Conservation (phyloP, 495 filamentous ascomycete species). For the Hyaloscypha variabilis region DNA sequence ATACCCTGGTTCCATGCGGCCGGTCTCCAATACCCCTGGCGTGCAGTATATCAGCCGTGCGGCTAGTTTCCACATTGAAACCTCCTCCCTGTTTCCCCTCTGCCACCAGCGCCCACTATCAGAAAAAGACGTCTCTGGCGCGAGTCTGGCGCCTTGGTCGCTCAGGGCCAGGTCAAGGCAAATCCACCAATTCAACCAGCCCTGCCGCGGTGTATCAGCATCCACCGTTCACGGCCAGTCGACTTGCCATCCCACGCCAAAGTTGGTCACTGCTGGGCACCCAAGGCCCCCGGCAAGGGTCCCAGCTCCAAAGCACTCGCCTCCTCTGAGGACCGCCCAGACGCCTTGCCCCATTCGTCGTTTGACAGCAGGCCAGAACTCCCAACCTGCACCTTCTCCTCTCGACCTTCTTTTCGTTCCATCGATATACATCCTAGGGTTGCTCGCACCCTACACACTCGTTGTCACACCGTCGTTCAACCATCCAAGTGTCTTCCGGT, state of each 20-base stretch:
- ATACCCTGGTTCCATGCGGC: neutral
- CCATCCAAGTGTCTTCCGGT: conserved; percentile 3
- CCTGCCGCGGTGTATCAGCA: neutral
- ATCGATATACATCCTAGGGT: conserved; percentile 24
- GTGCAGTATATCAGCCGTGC: neutral
- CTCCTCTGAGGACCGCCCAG: too few species aligned
- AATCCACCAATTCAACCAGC: neutral
- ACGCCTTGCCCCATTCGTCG: conserved; percentile 20
- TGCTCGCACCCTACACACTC: conserved; percentile 24
- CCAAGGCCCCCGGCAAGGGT: too few species aligned
- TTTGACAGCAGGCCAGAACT: conserved; percentile 21
- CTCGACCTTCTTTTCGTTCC: conserved; percentile 17
- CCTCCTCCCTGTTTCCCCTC: too few species aligned
- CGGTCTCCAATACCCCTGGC: conserved; percentile 7
- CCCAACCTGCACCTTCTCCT: conserved; percentile 9
- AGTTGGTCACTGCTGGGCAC: neutral
- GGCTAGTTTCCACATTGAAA: too few species aligned
- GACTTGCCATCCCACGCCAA: conserved; percentile 6
- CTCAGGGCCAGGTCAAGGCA: conserved; percentile 1
- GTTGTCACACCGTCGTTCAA: conserved; percentile 16
- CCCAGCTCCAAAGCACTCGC: neutral
- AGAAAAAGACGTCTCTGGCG: conserved; percentile 8
- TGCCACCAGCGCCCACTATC: conserved; percentile 12
- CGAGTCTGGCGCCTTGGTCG: conserved; percentile 10
- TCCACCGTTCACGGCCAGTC: conserved; percentile 16